Conservation (phyloP, 2,329 filamentous ascomycete species). For the Tolypocladium tundrense region DNA sequence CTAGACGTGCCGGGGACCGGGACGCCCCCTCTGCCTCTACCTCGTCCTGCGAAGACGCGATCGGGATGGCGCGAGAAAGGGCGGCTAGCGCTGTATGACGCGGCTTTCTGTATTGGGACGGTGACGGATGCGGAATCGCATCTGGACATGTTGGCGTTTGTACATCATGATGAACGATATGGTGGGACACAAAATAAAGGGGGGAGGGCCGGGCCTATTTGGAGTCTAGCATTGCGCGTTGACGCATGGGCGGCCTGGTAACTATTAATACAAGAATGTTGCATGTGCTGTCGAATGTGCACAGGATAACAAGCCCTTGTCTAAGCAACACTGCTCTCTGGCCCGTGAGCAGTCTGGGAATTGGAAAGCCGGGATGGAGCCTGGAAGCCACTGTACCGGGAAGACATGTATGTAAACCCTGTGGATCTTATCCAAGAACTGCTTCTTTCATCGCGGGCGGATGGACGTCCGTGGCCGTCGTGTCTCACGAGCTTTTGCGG, state of each 20-base stretch:
- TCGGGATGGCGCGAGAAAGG: not conserved
- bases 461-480: not conserved
- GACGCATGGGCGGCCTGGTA: not conserved
- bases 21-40: not conserved
- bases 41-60: not conserved
- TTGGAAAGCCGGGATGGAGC: no score
- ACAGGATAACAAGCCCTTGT: no score
- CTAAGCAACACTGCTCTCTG: no score
- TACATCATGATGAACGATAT: slow-evolving; percentile 24
- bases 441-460: not conserved
- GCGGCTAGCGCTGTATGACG: not conserved
- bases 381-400: no score
- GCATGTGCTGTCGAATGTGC: not conserved
- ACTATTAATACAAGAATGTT: not conserved
- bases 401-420: no score
- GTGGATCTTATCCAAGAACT: no score
- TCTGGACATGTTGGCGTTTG: slow-evolving; percentile 9
- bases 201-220: not conserved
- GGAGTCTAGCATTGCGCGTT: not conserved
- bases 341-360: no score
- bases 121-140: not conserved
- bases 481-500: not conserved
- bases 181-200: not conserved
- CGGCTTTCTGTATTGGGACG: not conserved
- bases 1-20: slow-evolving; percentile 8